Evolutionary conservation across 73 alveolate genomes (phyloP), one percentile per base, ranked within the genome.

Genomic region (Uronychia setigera): DNA sequence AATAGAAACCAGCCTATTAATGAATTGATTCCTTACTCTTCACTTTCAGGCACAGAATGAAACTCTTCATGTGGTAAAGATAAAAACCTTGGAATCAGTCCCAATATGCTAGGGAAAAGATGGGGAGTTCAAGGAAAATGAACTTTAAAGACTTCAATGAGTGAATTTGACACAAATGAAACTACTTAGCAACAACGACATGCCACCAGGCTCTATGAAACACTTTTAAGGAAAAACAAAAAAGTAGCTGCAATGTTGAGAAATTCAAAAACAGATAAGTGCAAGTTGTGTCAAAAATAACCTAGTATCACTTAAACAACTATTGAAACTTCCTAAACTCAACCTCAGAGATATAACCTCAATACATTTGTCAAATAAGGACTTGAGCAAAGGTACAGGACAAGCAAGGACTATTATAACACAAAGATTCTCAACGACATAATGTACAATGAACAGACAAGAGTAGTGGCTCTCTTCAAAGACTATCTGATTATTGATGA

Each of bases 401-500:
- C 90, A 1, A 76, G 90, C 78, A 86, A 85, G 60, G 81, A 59
- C 31, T 85, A 76, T 80, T 93, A 92, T 78, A 89, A 92, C 67
- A 85, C 87, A 0, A 92, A 92, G 80, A 88, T 92, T 33, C 90
- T 92, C n/a, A 92, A 92, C 60, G 97, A 90, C 88, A 93, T 93
- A 31, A 88, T 93, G 76, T 93, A 93, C 88, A 93, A 93, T 80
- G 97, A 93, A 83, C 88, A 84, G 28, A 90, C 92, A 31, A 87
- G 91, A 80, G 67, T 93, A 11, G 95, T 93, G 31, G 89, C 94
- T 14, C 85, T 86, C 83, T 89, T 93, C 84, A 93, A 93, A 80
- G 95, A 93, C 59, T 95, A 87, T 85, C 89, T 95, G 84, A 92
- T 95, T 26, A 88, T 76, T 74, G 97, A 94, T 59, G 98, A 95